A percentile compares a stretch with the other conserved stretches of the same genome.
Conservation (phyloP, 106 monocot species). For the Apostasia shenzhenica region DNA sequence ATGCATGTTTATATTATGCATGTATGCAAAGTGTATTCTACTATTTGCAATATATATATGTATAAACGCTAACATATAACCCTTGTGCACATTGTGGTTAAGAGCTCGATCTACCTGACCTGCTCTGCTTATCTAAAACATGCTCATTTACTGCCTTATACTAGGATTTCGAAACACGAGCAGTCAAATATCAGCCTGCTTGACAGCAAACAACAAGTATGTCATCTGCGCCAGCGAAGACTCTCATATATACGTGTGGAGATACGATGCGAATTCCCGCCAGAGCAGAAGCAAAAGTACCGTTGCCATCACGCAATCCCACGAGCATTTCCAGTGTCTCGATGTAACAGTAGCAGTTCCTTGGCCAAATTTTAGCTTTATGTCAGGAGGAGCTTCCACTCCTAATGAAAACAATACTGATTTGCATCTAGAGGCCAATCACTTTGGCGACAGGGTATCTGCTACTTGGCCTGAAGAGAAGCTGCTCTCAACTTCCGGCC, state of each 20-base stretch:
- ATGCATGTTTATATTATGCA: too few species aligned
- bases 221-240: constrained; percentile 65
- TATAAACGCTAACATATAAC: too few species aligned
- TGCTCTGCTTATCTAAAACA: background rate
- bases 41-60: too few species aligned
- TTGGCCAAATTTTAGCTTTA: constrained; percentile 24
- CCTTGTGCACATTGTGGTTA: too few species aligned
- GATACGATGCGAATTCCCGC: constrained; percentile 33
- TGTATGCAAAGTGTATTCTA: too few species aligned
- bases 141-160: background rate
- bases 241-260: constrained; percentile 63
- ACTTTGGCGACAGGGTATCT: constrained; percentile 22
- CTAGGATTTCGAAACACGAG: constrained; percentile 59
- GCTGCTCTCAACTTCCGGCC: constrained; percentile 7
- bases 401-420: background rate
- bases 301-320: constrained; percentile 27
- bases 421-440: constrained; percentile 1
- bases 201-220: constrained; percentile 44
- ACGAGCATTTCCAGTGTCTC: constrained; percentile 58
- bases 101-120: too few species aligned
- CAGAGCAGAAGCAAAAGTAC: constrained; percentile 28
- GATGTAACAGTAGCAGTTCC: constrained; percentile 50
- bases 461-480: constrained; percentile 51
- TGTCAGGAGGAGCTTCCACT: constrained; percentile 3
- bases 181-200: constrained; percentile 60